Base-by-base conservation (phyloP, 768 basidiomycete genomes). In the Austroboletus eburneus region DNA sequence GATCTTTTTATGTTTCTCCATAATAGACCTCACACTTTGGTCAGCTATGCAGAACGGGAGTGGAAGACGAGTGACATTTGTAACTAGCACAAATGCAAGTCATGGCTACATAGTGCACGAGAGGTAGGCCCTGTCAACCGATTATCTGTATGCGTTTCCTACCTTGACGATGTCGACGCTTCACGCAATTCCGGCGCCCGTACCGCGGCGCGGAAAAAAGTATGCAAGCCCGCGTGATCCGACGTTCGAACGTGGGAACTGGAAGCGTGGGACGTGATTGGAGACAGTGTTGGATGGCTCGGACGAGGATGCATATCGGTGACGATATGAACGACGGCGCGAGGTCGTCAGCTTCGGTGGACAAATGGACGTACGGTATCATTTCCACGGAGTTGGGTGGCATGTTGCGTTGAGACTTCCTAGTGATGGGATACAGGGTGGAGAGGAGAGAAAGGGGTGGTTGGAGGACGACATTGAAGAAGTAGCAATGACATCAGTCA, bases 141-240 rank as follows among this genome's bases (percentile, higher is more conserved):
- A 83, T 53, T 56, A 58, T 1, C 88, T 89, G 0, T 86, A 97
- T 64, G 80, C 83, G n/a, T 94, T 98, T 63, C 87, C 93, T 49
- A 70, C 91, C 7, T 64, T 90, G 16, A 75, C 88, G 2, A 69
- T 93, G n/a, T 87, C 90, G 1, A 84, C 86, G 0, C 71, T 96
- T n/a, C 85, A 93, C 58, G 78, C 84, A 4, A 76, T 99, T 3
- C 96, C 96, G 0, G 79, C 81, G 1, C 96, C 96, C 5, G 91
- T 96, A 10, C 72, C 77, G 3, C 75, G 91, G 27, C 78, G 73
- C 2, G 78, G 76, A 9, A 98, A 64, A 92, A 89, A 57, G 70
- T 90, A 13, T 82, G 75, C 70, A 98, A 98, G 68, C 90, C 92
- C 3, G 79, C 81, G 24, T 91, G 87, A 69, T 99, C 93, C 62